Evolutionary conservation across 768 basidiomycete genomes (phyloP).

Genomic region (Russula sp.): DNA sequence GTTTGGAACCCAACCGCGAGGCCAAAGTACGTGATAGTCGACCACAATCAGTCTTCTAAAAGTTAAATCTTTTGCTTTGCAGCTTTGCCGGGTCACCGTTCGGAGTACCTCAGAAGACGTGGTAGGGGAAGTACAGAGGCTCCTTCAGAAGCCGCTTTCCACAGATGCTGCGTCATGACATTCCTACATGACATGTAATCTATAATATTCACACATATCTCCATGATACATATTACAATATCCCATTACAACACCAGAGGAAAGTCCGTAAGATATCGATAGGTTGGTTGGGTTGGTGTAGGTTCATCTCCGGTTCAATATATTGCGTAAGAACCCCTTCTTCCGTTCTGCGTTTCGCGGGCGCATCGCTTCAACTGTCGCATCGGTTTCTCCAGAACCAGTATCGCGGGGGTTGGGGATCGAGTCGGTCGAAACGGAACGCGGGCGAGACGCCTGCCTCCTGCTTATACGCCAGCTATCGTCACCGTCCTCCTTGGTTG

Average conservation of each 20-base stretch:
- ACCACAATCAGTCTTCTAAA: neutral
- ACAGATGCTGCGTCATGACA: constrained; percentile 32
- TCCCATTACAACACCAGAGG: constrained; percentile 8
- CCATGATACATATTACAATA: constrained; percentile 25
- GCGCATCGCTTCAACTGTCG: neutral
- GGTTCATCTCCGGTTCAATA: constrained; percentile 41
- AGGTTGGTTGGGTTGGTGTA: neutral
- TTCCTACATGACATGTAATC: constrained; percentile 14
- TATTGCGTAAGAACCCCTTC: constrained; percentile 44
- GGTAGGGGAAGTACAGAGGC: constrained; percentile 62
- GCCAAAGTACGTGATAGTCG: constrained; percentile 68
- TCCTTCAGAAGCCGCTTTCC: constrained; percentile 43
- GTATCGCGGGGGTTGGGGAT: constrained; percentile 38
- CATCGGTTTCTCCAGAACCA: neutral
- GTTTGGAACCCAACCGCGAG: constrained; percentile 92
- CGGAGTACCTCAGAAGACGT: constrained; percentile 95
- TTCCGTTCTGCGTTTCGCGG: constrained; percentile 33
- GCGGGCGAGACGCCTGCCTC: constrained; percentile 40
- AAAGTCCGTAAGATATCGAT: neutral
- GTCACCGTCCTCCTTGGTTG: neutral
- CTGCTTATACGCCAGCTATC: constrained; percentile 14
- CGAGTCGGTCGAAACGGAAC: constrained; percentile 58
- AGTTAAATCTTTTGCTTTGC: neutral
- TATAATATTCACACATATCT: constrained; percentile 27
- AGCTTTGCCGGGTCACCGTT: constrained; percentile 92